phyloP scores from a whole-genome alignment of 1,139 yeast genomes.

The Saccharomycopsis hybrid region DNA sequence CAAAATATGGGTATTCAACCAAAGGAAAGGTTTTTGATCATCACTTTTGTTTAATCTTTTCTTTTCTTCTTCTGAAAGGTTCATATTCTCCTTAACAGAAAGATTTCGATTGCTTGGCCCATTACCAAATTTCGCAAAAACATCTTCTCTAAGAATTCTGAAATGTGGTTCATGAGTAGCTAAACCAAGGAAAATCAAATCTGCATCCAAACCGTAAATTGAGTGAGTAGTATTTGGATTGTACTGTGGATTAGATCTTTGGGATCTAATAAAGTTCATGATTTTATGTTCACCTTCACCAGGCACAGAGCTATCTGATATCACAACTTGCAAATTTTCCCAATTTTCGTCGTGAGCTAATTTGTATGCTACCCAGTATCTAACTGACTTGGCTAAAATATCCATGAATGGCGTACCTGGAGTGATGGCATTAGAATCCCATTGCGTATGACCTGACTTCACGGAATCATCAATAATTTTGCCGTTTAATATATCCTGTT shows the following conservation, averaged over 20 bases:
- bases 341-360: conserved; percentile 84
- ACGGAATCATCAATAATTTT: conserved; percentile 60
- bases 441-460: conserved; percentile 35
- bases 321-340: conserved; percentile 75
- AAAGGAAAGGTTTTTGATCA: conserved; percentile 77
- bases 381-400: conserved; percentile 69
- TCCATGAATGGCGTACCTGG: conserved; percentile 99
- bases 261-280: conserved; percentile 86
- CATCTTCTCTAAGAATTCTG: conserved; percentile 90
- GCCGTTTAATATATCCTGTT: conserved; percentile 40
- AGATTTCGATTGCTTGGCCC: conserved; percentile 45
- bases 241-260: conserved; percentile 79
- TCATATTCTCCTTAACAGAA: conserved; percentile 42
- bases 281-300: conserved; percentile 99
- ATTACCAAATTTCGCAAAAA: conserved; percentile 54
- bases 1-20: conserved; percentile 85
- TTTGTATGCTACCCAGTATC: conserved; percentile 89
- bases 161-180: conserved; percentile 98
- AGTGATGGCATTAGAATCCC: conserved; percentile 97
- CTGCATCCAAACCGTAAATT: conserved; percentile 96
- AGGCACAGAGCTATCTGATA: conserved; percentile 95
- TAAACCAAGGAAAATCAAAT: conserved; percentile 89
- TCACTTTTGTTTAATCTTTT: conserved; percentile 49
- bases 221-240: conserved; percentile 89
- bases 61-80: conserved; percentile 57